A percentile compares a stretch with the other conserved stretches of the same genome.
phyloP scores from a whole-genome alignment of 306 rosid genomes.

The Geum urbanum region DNA sequence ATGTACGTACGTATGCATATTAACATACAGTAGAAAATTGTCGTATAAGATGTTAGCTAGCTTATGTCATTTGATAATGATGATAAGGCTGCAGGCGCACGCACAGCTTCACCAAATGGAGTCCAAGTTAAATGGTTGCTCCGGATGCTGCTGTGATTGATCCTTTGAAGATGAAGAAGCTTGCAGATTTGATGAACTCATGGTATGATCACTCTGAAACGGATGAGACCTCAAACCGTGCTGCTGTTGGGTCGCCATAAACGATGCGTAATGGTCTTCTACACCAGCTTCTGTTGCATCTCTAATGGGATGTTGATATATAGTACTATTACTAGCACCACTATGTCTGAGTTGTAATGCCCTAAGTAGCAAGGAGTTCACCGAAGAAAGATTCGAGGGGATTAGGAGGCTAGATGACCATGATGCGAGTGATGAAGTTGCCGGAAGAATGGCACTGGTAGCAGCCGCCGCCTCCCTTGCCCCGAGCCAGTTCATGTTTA shows the following conservation, averaged over 20 bases:
- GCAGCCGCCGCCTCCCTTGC: slow-evolving; percentile 21
- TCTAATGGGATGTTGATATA: slow-evolving; percentile 39
- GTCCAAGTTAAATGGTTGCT: slow-evolving; percentile 93
- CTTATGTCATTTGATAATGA: neutral
- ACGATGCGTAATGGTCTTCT: slow-evolving; percentile 24
- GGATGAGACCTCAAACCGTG: slow-evolving; percentile 37
- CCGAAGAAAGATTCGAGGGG: slow-evolving; percentile 41
- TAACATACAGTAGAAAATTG: neutral
- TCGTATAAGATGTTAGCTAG: slow-evolving; percentile 7
- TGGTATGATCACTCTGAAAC: slow-evolving; percentile 20
- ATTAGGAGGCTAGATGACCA: slow-evolving; percentile 56
- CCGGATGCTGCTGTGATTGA: slow-evolving; percentile 32
- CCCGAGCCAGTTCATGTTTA: slow-evolving; percentile 47
- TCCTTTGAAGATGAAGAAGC: slow-evolving; percentile 48
- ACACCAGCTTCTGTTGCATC: slow-evolving; percentile 25
- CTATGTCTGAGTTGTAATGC: slow-evolving; percentile 71
- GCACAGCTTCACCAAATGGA: slow-evolving; percentile 65
- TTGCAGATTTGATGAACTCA: slow-evolving; percentile 36
- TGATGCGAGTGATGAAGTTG: slow-evolving; percentile 27
- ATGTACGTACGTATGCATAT: neutral
- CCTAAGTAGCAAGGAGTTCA: slow-evolving; percentile 78
- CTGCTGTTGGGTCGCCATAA: slow-evolving; percentile 24
- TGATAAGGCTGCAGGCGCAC: neutral
- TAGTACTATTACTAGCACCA: slow-evolving; percentile 2
- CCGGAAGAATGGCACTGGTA: slow-evolving; percentile 28